Evolutionary conservation across 345 rosid genomes (phyloP).

Genomic region (Linum usitatissimum): DNA sequence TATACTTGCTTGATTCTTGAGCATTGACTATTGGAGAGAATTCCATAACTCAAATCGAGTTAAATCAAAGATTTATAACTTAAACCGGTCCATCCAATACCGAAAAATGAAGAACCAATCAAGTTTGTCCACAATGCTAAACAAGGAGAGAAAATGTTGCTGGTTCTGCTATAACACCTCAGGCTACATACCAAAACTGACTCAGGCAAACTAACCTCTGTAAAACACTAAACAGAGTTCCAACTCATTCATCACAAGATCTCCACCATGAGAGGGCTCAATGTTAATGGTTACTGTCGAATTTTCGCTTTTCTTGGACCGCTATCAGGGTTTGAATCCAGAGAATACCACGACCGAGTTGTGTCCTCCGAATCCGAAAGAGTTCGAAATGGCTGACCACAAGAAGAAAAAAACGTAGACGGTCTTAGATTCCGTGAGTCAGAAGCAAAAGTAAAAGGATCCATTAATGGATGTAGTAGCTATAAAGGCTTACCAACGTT

Average conservation of each 20-base stretch:
- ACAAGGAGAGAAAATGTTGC: neutral
- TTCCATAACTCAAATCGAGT: too few relatives aligned
- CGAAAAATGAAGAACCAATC: neutral
- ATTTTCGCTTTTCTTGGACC: neutral
- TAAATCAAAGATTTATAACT: too few relatives aligned
- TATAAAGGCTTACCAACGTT: slow-evolving; percentile 64
- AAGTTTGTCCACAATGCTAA: neutral
- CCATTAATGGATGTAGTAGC: slow-evolving; percentile 5
- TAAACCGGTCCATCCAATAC: neutral
- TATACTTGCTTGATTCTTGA: too few relatives aligned
- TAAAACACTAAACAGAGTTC: neutral
- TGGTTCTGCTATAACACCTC: too few relatives aligned
- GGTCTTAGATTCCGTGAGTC: neutral
- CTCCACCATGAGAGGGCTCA: neutral
- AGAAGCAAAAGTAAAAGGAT: neutral
- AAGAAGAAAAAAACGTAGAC: neutral
- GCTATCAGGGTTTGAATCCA: neutral
- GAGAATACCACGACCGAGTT: slow-evolving; percentile 1
- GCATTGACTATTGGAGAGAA: too few relatives aligned
- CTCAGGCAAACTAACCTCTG: neutral
- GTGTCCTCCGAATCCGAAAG: slow-evolving; percentile 4
- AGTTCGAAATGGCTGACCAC: neutral
- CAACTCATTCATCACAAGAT: neutral
- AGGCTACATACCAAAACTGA: too few relatives aligned
- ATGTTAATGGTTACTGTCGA: too few relatives aligned